phyloP scores from a whole-genome alignment of 2,329 filamentous ascomycete species.

The Penicillium paneum region DNA sequence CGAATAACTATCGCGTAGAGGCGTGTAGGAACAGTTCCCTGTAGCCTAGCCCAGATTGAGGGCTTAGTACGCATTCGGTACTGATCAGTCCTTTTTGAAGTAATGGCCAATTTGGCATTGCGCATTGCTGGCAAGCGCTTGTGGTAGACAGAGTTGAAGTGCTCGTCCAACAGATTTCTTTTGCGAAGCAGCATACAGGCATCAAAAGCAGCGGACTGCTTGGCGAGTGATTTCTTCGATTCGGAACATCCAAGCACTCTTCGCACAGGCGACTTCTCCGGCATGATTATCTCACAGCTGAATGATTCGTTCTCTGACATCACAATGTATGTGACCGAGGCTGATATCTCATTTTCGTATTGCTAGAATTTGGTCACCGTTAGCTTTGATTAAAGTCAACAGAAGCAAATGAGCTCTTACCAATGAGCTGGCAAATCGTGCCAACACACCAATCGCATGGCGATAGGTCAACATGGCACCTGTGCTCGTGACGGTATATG shows the following conservation, averaged over 20 bases:
- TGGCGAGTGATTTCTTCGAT: slow-evolving; percentile 71
- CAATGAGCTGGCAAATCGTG: slow-evolving; percentile 70
- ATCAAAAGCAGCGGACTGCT: slow-evolving; percentile 84
- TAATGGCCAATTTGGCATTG: slow-evolving; percentile 83
- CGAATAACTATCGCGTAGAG: slow-evolving; percentile 63
- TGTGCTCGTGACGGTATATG: slow-evolving; percentile 61
- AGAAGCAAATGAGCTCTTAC: slow-evolving; percentile 27
- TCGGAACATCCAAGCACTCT: slow-evolving; percentile 63
- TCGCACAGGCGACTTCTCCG: slow-evolving; percentile 68
- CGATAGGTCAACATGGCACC: slow-evolving; percentile 77
- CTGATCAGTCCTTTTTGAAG: slow-evolving; percentile 66
- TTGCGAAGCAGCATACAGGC: slow-evolving; percentile 69
- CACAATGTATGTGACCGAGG: slow-evolving; percentile 61
- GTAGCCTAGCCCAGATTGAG: slow-evolving; percentile 60
- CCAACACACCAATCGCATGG: slow-evolving; percentile 68
- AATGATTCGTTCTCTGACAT: slow-evolving; percentile 58
- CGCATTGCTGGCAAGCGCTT: slow-evolving; percentile 74
- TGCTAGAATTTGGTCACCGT: slow-evolving; percentile 29
- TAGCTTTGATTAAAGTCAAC: neutral
- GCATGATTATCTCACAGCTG: slow-evolving; percentile 74
- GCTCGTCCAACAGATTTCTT: slow-evolving; percentile 65
- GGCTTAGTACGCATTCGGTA: slow-evolving; percentile 83
- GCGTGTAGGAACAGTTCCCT: slow-evolving; percentile 46
- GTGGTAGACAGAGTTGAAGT: slow-evolving; percentile 69
- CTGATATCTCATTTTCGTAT: slow-evolving; percentile 47